Evolutionary conservation across 2,329 filamentous ascomycete species (phyloP).

Genomic region (Sporothrix brasiliensis): DNA sequence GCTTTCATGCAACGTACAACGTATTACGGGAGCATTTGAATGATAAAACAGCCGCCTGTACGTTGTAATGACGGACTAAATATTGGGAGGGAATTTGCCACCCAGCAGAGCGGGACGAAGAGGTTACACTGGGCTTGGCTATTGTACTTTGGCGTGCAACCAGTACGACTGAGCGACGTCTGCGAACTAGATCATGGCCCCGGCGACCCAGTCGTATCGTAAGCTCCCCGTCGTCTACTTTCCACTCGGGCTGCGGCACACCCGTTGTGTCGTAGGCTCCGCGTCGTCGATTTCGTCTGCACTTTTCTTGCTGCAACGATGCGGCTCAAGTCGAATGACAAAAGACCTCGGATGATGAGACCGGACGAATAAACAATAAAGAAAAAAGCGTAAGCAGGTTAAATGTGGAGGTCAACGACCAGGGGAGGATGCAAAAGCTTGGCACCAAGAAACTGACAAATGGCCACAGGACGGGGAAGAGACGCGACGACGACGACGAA

Average conservation of each 20-base stretch:
- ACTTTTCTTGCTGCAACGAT: not conserved
- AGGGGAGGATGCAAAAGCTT: conserved; percentile 1
- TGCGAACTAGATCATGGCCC: not conserved
- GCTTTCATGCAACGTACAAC: not conserved
- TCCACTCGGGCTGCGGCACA: conserved; percentile 3
- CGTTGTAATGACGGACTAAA: no score
- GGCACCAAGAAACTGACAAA: not conserved
- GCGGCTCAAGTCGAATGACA: conserved; percentile 4
- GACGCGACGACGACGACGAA: not conserved
- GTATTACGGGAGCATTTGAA: not conserved
- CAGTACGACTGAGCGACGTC: not conserved
- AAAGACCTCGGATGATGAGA: conserved; percentile 1
- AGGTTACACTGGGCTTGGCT: conserved; percentile 9
- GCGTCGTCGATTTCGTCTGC: not conserved
- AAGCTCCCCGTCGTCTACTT: not conserved
- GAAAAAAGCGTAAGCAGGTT: not conserved
- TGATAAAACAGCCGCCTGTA: not conserved
- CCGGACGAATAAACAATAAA: not conserved
- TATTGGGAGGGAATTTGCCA: not conserved
- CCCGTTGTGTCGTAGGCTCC: conserved; percentile 17
- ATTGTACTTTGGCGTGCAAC: not conserved
- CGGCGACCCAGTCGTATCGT: not conserved
- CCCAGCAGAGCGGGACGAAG: conserved; percentile 1
- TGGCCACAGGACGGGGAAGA: not conserved
- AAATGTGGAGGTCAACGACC: not conserved